These are phyloP conservation scores for Kurtzmaniella fragi DNA, from an alignment of 805 yeast genomes.

Conservation along the genomic window DNA sequence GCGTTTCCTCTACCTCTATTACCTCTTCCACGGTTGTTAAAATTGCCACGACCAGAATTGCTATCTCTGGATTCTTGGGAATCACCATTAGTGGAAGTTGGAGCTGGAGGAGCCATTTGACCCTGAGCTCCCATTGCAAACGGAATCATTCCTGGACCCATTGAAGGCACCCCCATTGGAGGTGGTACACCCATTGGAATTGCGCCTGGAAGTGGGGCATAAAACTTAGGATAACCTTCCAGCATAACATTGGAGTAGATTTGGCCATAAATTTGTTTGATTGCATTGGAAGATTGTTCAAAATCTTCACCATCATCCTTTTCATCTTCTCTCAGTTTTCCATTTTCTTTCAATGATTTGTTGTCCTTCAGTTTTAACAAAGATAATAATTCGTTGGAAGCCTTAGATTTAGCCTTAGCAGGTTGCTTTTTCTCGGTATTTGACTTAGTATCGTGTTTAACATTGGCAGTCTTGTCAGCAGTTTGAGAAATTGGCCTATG, in stretches of 20 bases:
- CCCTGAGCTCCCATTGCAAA: neutral
- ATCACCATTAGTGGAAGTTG: neutral
- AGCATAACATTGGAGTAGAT: slow-evolving; percentile 39
- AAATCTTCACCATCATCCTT: slow-evolving; percentile 13
- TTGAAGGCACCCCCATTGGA: slow-evolving; percentile 3
- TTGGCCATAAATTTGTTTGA: slow-evolving; percentile 39
- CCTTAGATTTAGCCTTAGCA: slow-evolving; percentile 20
- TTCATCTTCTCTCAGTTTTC: slow-evolving; percentile 4
- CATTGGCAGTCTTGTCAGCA: slow-evolving; percentile 7
- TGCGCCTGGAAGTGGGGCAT: slow-evolving; percentile 3
- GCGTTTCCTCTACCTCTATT: slow-evolving; percentile 7
- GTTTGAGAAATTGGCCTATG: slow-evolving; percentile 18
- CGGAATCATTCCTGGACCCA: neutral
- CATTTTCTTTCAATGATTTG: neutral
- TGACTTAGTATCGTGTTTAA: slow-evolving; percentile 4
- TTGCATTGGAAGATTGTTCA: slow-evolving; percentile 22
- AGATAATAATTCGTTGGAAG: slow-evolving; percentile 39
- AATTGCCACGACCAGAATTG: neutral
- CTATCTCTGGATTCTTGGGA: neutral
- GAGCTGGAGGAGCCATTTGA: slow-evolving; percentile 1
- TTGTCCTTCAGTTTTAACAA: slow-evolving; percentile 32
- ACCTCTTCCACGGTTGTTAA: neutral
- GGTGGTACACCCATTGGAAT: slow-evolving; percentile 5
- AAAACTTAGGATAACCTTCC: slow-evolving; percentile 20
- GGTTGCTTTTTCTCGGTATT: neutral